Conservation (phyloP, 192 early-diverging fungal species). For the Coemansia aciculifera region DNA sequence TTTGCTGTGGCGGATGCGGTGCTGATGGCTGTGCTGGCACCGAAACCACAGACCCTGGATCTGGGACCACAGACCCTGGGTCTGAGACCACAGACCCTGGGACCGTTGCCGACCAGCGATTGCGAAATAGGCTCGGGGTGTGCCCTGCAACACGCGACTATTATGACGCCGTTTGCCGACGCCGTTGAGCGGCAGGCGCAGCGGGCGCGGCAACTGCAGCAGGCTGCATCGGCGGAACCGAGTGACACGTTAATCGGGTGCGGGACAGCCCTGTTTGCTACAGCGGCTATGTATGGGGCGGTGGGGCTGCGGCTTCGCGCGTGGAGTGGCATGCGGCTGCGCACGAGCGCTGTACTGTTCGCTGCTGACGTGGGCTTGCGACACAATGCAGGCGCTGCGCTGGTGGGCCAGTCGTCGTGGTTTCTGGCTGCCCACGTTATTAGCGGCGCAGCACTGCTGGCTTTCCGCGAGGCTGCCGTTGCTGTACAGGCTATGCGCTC, state of each 20-base stretch:
- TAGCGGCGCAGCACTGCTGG: slow-evolving; percentile 16
- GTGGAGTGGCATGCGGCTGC: neutral
- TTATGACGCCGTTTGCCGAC: neutral
- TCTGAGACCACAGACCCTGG: too few relatives aligned
- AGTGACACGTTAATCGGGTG: neutral
- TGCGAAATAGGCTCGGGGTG: neutral
- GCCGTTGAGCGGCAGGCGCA: slow-evolving; percentile 17
- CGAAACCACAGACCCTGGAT: neutral
- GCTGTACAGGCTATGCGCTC: slow-evolving; percentile 36
- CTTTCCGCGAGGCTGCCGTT: slow-evolving; percentile 30
- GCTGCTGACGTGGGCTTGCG: neutral
- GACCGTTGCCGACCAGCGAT: neutral
- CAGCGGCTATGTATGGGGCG: neutral
- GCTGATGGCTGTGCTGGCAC: slow-evolving; percentile 15
- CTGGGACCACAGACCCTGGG: neutral
- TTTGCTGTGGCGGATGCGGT: slow-evolving; percentile 25
- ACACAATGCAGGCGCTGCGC: slow-evolving; percentile 9
- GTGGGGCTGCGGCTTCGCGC: neutral
- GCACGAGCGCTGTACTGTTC: neutral
- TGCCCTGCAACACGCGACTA: neutral
- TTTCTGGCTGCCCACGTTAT: slow-evolving; percentile 34
- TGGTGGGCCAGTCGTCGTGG: neutral
- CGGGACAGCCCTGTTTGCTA: neutral
- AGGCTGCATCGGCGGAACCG: neutral
- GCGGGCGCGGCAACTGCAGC: slow-evolving; percentile 17